phyloP scores from a whole-genome alignment of 352 stramenopile genomes.

The Pythium guiyangense region DNA sequence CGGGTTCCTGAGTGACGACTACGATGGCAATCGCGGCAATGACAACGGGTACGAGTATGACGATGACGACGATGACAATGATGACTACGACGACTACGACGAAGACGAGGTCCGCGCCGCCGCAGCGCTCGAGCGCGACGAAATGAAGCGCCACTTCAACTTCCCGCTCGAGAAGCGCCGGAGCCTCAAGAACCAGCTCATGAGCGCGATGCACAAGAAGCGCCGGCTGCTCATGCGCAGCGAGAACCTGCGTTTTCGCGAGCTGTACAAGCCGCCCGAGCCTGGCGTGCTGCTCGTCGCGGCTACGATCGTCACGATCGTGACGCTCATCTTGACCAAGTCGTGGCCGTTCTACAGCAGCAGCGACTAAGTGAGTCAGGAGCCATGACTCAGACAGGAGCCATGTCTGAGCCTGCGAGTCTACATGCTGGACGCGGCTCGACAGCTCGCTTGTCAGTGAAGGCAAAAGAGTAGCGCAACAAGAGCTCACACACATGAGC shows the following conservation, averaged over 20 bases:
- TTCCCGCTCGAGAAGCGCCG: conserved; percentile 28
- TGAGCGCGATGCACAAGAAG: conserved; percentile 52
- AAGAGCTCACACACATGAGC: neutral
- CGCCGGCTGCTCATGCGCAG: conserved; percentile 57
- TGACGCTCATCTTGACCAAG: conserved; percentile 70
- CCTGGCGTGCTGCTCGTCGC: conserved; percentile 55
- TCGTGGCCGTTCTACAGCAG: conserved; percentile 73
- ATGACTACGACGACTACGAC: too few species aligned
- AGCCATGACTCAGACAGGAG: too few species aligned
- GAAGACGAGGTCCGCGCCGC: too few species aligned
- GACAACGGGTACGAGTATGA: neutral
- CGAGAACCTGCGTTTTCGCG: conserved; percentile 73
- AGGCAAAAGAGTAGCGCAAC: neutral
- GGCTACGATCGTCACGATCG: conserved; percentile 42
- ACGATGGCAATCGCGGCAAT: too few species aligned
- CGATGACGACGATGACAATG: conserved; percentile 25
- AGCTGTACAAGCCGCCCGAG: conserved; percentile 68
- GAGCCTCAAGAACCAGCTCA: conserved; percentile 29
- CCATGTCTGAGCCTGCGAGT: too few species aligned
- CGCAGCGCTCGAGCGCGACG: too few species aligned
- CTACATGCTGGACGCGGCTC: too few species aligned
- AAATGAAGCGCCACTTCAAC: too few species aligned
- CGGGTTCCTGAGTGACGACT: conserved; percentile 6
- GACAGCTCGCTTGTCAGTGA: neutral
- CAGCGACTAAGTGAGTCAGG: too few species aligned